phyloP scores from a whole-genome alignment of 495 filamentous ascomycete species.

The Trypethelium eluteriae region DNA sequence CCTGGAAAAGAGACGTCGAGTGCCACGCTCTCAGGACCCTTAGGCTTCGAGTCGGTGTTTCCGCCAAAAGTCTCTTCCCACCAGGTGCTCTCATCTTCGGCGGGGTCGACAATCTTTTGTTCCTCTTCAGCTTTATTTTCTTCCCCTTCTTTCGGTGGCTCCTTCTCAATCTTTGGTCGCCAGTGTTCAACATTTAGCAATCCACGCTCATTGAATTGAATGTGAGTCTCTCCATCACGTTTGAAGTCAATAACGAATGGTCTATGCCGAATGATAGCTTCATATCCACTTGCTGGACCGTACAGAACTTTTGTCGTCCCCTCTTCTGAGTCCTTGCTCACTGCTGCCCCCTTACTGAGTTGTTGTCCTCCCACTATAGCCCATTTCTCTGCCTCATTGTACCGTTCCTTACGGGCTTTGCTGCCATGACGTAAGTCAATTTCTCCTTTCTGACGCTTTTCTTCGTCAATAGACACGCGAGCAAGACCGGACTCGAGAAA shows the following conservation, averaged over 20 bases:
- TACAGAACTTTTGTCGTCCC: constrained; percentile 70
- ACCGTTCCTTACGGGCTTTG: constrained; percentile 79
- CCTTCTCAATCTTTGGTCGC: constrained; percentile 75
- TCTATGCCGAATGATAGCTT: constrained; percentile 71
- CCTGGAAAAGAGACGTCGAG: constrained; percentile 87
- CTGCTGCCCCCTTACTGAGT: constrained; percentile 56
- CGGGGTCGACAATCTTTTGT: constrained; percentile 30
- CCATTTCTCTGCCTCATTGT: constrained; percentile 86
- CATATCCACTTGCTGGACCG: constrained; percentile 65
- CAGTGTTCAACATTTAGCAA: constrained; percentile 91
- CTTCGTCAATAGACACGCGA: constrained; percentile 81
- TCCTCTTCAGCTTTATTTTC: constrained; percentile 40
- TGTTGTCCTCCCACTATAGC: constrained; percentile 72
- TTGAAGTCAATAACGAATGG: constrained; percentile 83
- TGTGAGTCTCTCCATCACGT: constrained; percentile 69
- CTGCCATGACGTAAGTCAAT: constrained; percentile 82
- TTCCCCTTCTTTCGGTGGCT: constrained; percentile 46
- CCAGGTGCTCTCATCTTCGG: constrained; percentile 78
- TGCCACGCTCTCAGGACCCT: constrained; percentile 79
- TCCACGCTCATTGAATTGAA: constrained; percentile 80
- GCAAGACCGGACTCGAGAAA: constrained; percentile 85
- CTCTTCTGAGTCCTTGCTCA: constrained; percentile 50
- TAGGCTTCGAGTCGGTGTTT: constrained; percentile 86
- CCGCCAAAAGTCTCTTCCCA: constrained; percentile 96
- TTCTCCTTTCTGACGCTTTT: constrained; percentile 77